Evolutionary conservation across 305 asterid genomes (phyloP), one percentile per base, ranked within the genome.

Genomic region (Fraxinus velutina): DNA sequence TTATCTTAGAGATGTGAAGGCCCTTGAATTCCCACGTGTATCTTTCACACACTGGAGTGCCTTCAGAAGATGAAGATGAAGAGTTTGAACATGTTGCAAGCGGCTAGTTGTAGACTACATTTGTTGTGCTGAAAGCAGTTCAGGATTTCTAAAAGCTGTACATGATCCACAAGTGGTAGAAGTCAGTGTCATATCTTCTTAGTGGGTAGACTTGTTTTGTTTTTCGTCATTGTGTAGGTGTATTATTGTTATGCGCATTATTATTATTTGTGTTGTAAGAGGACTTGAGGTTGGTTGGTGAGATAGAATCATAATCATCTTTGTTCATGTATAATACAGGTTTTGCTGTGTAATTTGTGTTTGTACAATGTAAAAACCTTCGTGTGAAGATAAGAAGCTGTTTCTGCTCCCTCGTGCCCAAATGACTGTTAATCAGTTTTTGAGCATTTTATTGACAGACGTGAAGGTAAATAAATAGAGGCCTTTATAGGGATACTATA

Each of bases 251-350:
- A 52, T 52, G 62, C 6, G 21, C 75, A 70, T 70, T 30, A 70
- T 27, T 21, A 34, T 76, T 79, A 81, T 17, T 42, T 74, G 12
- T 75, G 80, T 75, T 85, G 64, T 27, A 78, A 77, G 83, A 80
- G 86, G 81, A 66, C 60, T 55, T 27, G 79, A 72, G 81, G 76
- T 79, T 75, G 83, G 76, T 84, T 82, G 83, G 62, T 76, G 88
- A 85, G 85, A 78, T 82, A 36, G 57, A 70, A 50, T 9, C 77
- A 30, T 27, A 30, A 79, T 70, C 44, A 80, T 42, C 80, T 76
- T 70, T 39, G 27, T 79, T 87, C 85, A n/a, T 90, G 93, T 87
- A 86, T 81, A 75, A 84, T 87, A 86, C 88, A 90, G 81, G 85
- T 79, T 73, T 84, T 82, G 83, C 70, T 68, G 83, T 83, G 86